phyloP scores from a whole-genome alignment of 1,139 yeast species.

The Yamadazyma oceani region DNA sequence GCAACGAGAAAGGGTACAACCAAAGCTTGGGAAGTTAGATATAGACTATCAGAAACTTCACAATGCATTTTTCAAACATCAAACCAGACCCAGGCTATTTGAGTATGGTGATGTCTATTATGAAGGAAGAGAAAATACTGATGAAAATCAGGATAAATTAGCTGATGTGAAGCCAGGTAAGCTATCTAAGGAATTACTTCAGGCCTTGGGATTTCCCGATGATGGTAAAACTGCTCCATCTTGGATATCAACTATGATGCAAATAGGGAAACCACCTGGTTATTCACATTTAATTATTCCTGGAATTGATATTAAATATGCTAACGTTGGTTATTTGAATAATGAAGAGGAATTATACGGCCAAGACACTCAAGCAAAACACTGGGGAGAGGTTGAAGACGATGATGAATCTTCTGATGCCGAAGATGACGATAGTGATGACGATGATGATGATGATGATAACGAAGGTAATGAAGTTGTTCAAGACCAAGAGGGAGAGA shows the following conservation, averaged over 20 bases:
- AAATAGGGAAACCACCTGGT: conserved; percentile 82
- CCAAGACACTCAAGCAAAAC: conserved; percentile 23
- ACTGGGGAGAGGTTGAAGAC: conserved; percentile 45
- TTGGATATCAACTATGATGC: conserved; percentile 74
- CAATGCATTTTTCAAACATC: conserved; percentile 83
- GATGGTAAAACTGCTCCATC: conserved; percentile 62
- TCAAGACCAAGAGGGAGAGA: conserved; percentile 19
- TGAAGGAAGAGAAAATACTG: conserved; percentile 70
- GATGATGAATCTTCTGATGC: conserved; percentile 32
- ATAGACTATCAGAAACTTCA: conserved; percentile 81
- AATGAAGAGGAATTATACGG: conserved; percentile 17
- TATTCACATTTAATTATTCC: conserved; percentile 67
- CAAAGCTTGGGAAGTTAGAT: conserved; percentile 84
- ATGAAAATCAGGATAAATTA: conserved; percentile 38
- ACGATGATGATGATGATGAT: conserved; percentile 19
- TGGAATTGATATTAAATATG: conserved; percentile 45
- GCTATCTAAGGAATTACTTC: conserved; percentile 55
- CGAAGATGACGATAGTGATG: conserved; percentile 21
- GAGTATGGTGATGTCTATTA: conserved; percentile 76
- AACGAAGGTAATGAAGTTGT: conserved; percentile 19
- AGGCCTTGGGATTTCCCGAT: conserved; percentile 69
- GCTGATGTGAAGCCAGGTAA: conserved; percentile 63
- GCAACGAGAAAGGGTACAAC: conserved; percentile 84
- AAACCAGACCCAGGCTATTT: conserved; percentile 68
- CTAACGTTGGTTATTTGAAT: conserved; percentile 35